Percentiles rank a stretch among this genome's conserved stretches.
Conservation (phyloP, 257 asterid species). For the Forsythia viridissima region DNA sequence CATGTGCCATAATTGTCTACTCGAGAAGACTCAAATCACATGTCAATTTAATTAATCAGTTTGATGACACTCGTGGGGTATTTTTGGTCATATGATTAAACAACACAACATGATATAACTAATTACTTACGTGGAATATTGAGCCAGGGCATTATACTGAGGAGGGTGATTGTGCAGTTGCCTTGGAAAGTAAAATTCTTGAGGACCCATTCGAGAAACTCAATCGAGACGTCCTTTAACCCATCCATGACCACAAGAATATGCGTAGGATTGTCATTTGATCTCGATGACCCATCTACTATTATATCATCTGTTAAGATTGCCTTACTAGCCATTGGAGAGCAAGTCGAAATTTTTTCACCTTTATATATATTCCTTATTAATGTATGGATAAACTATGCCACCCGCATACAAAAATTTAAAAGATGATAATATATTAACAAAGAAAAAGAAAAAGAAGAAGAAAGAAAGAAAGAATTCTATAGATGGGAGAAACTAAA, state of each 20-base stretch:
- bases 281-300: constrained; percentile 19
- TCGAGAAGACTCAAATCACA: no score
- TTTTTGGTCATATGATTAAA: no score
- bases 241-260: constrained; percentile 60
- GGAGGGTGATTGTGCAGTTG: constrained; percentile 48
- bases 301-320: constrained; percentile 15
- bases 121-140: constrained; percentile 48
- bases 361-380: neutral
- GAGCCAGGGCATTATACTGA: constrained; percentile 62
- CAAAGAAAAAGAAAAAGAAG: neutral
- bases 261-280: constrained; percentile 41
- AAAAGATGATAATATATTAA: neutral
- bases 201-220: constrained; percentile 65
- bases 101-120: neutral
- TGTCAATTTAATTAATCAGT: no score
- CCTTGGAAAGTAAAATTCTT: constrained; percentile 41
- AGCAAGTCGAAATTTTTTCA: constrained; percentile 21
- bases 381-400: neutral
- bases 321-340: neutral
- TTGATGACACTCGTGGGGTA: no score
- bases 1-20: no score
- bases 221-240: constrained; percentile 50
- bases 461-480: neutral
- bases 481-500: neutral
- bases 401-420: neutral